phyloP scores from a whole-genome alignment of 176 grass and related monocot genomes.

The sorghum (Sorghum bicolor) region DNA sequence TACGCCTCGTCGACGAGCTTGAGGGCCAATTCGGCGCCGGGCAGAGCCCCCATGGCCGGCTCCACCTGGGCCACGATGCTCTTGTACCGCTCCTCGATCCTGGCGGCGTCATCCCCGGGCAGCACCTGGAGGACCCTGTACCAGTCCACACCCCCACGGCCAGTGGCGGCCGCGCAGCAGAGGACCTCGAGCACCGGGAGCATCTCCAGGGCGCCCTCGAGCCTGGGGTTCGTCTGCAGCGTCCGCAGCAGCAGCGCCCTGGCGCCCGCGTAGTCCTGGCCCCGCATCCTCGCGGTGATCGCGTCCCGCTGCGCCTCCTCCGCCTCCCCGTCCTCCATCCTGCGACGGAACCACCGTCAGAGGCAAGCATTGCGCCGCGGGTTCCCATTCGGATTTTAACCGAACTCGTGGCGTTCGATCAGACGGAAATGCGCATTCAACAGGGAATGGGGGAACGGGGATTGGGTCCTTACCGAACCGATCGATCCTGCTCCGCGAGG shows the following conservation, averaged over 20 bases:
- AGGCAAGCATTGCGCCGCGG: background rate
- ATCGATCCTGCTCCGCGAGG: background rate
- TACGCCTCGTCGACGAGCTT: constrained; percentile 52
- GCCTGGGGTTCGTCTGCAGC: constrained; percentile 47
- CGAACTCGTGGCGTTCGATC: background rate
- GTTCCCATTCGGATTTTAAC: background rate
- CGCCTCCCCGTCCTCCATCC: constrained; percentile 31
- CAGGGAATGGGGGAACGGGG: background rate
- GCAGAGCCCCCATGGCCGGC: constrained; percentile 33
- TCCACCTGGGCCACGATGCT: constrained; percentile 41
- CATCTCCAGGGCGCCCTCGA: constrained; percentile 59
- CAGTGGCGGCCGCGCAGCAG: constrained; percentile 45
- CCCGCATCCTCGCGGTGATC: constrained; percentile 38
- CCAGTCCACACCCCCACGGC: constrained; percentile 34
- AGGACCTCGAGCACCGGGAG: constrained; percentile 68
- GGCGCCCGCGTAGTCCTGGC: constrained; percentile 54
- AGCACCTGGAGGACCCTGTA: constrained; percentile 59
- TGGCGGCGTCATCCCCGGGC: constrained; percentile 26
- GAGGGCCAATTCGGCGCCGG: constrained; percentile 41
- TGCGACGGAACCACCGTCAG: background rate
- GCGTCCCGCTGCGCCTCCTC: constrained; percentile 31
- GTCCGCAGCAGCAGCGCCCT: constrained; percentile 55
- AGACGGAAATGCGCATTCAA: background rate
- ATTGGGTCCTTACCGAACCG: constrained; percentile 5
- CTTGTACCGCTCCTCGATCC: constrained; percentile 43